A percentile compares a stretch with the other conserved stretches of the same genome.
Evolutionary conservation across 495 filamentous ascomycete genomes (phyloP).

Genomic region (Friedmanniomyces simplex): DNA sequence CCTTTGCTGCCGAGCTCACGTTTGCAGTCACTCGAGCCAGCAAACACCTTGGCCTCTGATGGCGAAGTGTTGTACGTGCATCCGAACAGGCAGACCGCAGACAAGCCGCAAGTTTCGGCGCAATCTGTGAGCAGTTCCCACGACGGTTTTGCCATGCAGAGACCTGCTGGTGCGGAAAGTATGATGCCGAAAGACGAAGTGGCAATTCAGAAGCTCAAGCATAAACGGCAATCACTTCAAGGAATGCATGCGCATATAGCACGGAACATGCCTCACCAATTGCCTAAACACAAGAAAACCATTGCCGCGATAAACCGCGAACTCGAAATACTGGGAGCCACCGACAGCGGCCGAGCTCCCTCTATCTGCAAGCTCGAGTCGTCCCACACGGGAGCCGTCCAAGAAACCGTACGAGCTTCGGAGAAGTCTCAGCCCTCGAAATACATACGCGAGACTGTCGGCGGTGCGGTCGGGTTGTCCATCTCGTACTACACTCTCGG

Average conservation of each 20-base stretch:
- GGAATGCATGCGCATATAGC: neutral
- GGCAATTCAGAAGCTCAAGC: neutral
- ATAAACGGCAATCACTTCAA: neutral
- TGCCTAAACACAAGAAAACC: neutral
- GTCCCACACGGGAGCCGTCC: too few relatives aligned
- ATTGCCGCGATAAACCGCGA: too few relatives aligned
- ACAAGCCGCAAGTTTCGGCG: neutral
- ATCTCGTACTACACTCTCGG: too few relatives aligned
- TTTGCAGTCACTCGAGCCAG: neutral
- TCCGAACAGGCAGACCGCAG: neutral
- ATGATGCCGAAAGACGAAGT: neutral
- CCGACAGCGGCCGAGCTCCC: too few relatives aligned
- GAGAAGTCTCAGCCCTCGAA: too few relatives aligned
- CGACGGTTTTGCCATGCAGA: neutral
- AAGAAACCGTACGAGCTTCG: too few relatives aligned
- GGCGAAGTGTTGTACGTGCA: too few relatives aligned
- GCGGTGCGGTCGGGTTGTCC: too few relatives aligned
- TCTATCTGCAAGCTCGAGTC: too few relatives aligned
- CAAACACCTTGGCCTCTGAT: too few relatives aligned
- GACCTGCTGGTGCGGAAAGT: neutral
- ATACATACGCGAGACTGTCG: too few relatives aligned
- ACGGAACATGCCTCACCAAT: neutral
- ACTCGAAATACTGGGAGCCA: too few relatives aligned
- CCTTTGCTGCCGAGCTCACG: neutral
- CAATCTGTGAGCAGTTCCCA: neutral